These are phyloP conservation scores for Gossypium rotundifolium DNA, from an alignment of 345 rosid genomes.

Conservation along the genomic window DNA sequence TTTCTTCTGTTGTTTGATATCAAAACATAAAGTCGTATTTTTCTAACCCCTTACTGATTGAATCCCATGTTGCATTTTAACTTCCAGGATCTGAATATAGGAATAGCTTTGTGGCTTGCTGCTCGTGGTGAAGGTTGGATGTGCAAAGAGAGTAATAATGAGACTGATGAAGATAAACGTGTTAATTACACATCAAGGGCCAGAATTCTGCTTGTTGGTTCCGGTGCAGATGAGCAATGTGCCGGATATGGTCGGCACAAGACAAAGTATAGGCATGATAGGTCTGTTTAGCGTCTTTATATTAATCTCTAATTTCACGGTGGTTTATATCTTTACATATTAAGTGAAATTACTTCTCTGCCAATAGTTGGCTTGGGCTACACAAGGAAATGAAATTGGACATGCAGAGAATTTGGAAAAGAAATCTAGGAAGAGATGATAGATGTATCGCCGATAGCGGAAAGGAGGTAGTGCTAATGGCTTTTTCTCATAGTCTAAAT, in stretches of 20 bases:
- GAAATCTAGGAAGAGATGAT: conserved; percentile 96
- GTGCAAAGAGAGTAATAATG: conserved; percentile 25
- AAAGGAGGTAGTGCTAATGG: conserved; percentile 56
- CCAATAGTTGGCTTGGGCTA: conserved; percentile 66
- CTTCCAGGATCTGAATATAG: conserved; percentile 88
- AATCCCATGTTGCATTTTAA: conserved; percentile 3
- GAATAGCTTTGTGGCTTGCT: conserved; percentile 91
- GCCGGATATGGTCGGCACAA: conserved; percentile 96
- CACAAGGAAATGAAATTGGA: conserved; percentile 95
- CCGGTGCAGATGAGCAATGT: conserved; percentile 98
- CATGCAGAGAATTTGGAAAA: conserved; percentile 96
- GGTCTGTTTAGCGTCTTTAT: conserved; percentile 34
- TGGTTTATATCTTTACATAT: neutral
- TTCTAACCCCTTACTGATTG: neutral
- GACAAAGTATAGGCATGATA: conserved; percentile 70
- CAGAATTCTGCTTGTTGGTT: conserved; percentile 75
- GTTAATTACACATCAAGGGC: conserved; percentile 56
- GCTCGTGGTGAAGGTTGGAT: conserved; percentile 82
- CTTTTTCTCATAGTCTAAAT: neutral
- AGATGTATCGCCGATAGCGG: conserved; percentile 83
- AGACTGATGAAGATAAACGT: conserved; percentile 22
- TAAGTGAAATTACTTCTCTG: conserved; percentile 3
- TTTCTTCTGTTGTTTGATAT: conserved; percentile 7
- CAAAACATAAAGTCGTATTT: neutral
- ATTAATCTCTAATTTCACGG: neutral